phyloP scores from a whole-genome alignment of 495 filamentous ascomycete genomes.

The Penicillium verhagenii region DNA sequence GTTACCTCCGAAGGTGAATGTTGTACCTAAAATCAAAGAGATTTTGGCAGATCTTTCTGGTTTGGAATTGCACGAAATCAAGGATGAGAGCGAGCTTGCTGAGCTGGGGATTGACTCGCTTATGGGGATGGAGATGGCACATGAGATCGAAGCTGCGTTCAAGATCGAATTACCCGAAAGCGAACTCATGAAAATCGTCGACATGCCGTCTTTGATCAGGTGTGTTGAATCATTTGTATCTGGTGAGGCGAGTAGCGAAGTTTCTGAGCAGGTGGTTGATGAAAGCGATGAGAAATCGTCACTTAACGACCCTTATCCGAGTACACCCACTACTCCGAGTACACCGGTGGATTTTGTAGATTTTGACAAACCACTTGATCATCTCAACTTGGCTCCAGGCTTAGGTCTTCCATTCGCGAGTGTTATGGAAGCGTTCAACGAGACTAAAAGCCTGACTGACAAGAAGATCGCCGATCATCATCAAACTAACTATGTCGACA shows the following conservation, averaged over 20 bases:
- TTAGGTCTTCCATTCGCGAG: neutral
- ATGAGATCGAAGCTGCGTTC: slow-evolving; percentile 48
- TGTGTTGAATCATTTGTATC: neutral
- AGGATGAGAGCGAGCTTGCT: slow-evolving; percentile 34
- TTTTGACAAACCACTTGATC: neutral
- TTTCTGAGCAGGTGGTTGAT: neutral
- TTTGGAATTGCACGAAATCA: slow-evolving; percentile 41
- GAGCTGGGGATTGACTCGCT: slow-evolving; percentile 58
- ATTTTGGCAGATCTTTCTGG: slow-evolving; percentile 34
- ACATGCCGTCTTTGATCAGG: neutral
- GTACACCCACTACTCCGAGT: neutral
- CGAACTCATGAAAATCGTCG: neutral
- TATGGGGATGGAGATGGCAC: slow-evolving; percentile 54
- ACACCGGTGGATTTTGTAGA: neutral
- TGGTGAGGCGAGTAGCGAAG: neutral
- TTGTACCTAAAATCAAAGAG: neutral
- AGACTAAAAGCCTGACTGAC: slow-evolving; percentile 38
- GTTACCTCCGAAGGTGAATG: neutral
- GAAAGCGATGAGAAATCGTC: neutral
- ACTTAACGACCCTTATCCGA: neutral
- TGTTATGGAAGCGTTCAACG: slow-evolving; percentile 49
- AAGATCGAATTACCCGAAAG: slow-evolving; percentile 21
- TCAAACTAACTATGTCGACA: neutral
- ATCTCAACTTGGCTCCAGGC: neutral
- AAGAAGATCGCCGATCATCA: neutral